Conservation (phyloP, 1,284 basidiomycete genomes). For the Leccinum solheimii region DNA sequence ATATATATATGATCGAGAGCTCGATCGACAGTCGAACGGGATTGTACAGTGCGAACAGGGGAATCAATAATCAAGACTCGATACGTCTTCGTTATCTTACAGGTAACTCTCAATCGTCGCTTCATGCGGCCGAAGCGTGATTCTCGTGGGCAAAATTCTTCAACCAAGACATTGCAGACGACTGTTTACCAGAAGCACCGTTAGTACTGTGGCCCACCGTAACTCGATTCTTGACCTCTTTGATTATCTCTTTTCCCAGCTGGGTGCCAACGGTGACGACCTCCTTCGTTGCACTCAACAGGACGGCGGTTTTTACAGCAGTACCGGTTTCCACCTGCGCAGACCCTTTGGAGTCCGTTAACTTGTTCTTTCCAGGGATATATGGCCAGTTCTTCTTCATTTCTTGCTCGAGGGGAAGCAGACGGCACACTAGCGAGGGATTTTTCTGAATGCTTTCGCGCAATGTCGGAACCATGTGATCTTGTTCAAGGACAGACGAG, state of each 20-base stretch:
- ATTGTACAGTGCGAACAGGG: background rate
- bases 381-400: conserved; percentile 49
- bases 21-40: background rate
- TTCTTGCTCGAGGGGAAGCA: conserved; percentile 56
- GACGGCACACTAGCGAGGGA: conserved; percentile 43
- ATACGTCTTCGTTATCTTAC: background rate
- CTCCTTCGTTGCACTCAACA: conserved; percentile 21
- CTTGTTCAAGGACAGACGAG: conserved; percentile 55
- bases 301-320: conserved; percentile 3
- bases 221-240: conserved; percentile 22
- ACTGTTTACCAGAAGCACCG: conserved; percentile 18
- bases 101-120: background rate
- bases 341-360: conserved; percentile 12
- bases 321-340: conserved; percentile 8
- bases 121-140: conserved; percentile 13
- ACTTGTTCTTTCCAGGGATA: conserved; percentile 20
- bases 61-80: background rate
- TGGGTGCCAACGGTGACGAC: conserved; percentile 13
- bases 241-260: conserved; percentile 25
- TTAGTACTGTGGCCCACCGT: conserved; percentile 11
- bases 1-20: background rate
- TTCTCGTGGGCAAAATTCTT: conserved; percentile 29
- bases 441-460: conserved; percentile 39
- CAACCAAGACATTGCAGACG: conserved; percentile 26
- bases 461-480: conserved; percentile 38